Evolutionary conservation across 495 filamentous ascomycete species (phyloP).

Genomic region (Pyrenopolyporus hunteri): DNA sequence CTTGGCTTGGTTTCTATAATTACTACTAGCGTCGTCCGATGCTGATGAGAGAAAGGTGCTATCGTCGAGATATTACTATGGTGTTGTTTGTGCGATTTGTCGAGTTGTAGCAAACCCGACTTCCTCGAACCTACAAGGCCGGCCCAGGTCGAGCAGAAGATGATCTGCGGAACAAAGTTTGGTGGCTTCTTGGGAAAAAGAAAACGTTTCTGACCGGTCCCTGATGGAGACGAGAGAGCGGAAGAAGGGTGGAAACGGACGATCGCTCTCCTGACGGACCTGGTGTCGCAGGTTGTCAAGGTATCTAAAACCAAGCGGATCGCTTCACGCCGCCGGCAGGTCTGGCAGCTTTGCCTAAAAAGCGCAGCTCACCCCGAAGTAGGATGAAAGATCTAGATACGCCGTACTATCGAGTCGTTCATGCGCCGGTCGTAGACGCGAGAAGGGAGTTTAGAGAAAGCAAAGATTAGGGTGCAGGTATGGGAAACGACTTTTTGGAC

Average conservation of each 20-base stretch:
- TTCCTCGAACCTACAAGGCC: conserved; percentile 17
- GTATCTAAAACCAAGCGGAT: conserved; percentile 16
- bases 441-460: conserved; percentile 12
- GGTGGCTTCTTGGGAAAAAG: conserved; percentile 15
- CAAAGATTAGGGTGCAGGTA: conserved; percentile 17
- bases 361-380: conserved; percentile 18
- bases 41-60: background rate
- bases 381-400: conserved; percentile 18
- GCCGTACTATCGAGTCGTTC: conserved; percentile 22
- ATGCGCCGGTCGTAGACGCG: conserved; percentile 1
- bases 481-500: too few relatives aligned
- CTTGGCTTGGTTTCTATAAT: background rate
- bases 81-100: too few relatives aligned
- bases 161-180: conserved; percentile 44
- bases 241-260: conserved; percentile 32
- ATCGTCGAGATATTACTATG: background rate
- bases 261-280: conserved; percentile 35
- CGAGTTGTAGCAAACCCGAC: conserved; percentile 15
- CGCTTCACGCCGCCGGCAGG: conserved; percentile 24
- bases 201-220: conserved; percentile 33
- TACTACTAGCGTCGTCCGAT: conserved; percentile 10
- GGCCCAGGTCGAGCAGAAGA: conserved; percentile 30
- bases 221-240: conserved; percentile 11
- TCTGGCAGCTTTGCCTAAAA: conserved; percentile 34
- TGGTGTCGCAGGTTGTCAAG: conserved; percentile 38